Conservation (phyloP, 495 filamentous ascomycete genomes). For the Aspergillus avenaceus region DNA sequence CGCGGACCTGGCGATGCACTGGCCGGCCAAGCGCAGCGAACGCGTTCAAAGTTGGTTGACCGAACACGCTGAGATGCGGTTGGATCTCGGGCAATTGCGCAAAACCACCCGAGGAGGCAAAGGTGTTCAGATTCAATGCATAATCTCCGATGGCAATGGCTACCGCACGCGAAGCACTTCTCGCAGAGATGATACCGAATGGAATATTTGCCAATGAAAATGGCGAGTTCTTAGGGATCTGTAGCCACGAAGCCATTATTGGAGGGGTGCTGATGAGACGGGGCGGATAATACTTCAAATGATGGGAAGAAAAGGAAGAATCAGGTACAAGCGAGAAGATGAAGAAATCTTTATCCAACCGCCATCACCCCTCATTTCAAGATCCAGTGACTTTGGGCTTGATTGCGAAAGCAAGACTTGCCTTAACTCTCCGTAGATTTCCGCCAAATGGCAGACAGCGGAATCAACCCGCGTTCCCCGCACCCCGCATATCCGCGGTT, state of each 20-base stretch:
- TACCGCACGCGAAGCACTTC: constrained; percentile 51
- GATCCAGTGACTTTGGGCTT: background rate
- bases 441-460: constrained; percentile 14
- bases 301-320: background rate
- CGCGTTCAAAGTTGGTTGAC: constrained; percentile 67
- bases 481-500: constrained; percentile 24
- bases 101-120: constrained; percentile 59
- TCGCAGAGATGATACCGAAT: constrained; percentile 77
- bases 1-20: constrained; percentile 67
- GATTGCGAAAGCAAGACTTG: too few relatives aligned
- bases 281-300: too few relatives aligned
- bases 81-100: constrained; percentile 53
- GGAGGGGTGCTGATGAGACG: background rate
- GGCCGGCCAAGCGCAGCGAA: constrained; percentile 76
- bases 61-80: constrained; percentile 58
- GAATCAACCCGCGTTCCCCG: constrained; percentile 26
- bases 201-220: constrained; percentile 92
- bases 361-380: background rate
- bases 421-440: too few relatives aligned
- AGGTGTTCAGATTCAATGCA: constrained; percentile 70
- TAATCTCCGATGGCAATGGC: constrained; percentile 78
- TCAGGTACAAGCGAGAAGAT: background rate
- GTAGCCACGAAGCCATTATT: constrained; percentile 62
- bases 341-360: background rate
- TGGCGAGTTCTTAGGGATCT: constrained; percentile 58